A percentile compares a stretch with the other conserved stretches of the same genome.
phyloP scores from a whole-genome alignment of 2,329 filamentous ascomycete species.

The Sporothrix variecibatus region DNA sequence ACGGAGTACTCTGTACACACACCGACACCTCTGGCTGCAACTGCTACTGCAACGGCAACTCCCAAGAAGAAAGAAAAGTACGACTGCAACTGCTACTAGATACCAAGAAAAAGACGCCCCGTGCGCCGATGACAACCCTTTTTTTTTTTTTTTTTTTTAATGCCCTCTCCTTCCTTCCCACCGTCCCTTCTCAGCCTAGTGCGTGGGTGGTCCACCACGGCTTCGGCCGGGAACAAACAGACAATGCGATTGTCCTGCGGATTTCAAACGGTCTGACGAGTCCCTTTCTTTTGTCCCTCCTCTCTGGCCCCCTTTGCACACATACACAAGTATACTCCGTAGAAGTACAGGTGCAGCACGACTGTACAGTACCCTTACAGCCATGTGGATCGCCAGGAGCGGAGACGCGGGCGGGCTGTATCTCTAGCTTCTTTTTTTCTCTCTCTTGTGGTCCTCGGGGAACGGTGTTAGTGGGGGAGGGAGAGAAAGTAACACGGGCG shows the following conservation, averaged over 20 bases:
- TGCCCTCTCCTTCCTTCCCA: neutral
- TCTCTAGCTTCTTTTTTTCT: neutral
- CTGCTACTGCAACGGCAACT: no score
- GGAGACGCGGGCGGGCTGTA: constrained; percentile 3
- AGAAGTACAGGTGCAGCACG: neutral
- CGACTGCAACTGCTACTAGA: neutral
- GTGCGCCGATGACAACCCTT: neutral
- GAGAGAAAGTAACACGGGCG: neutral
- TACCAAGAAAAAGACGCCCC: neutral
- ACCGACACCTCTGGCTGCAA: no score
- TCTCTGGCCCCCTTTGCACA: neutral
- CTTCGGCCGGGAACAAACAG: constrained; percentile 4
- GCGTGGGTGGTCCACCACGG: neutral
- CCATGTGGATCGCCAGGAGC: neutral
- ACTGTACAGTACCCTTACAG: neutral
- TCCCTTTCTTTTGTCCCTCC: neutral
- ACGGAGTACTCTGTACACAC: no score
- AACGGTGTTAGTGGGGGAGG: neutral
- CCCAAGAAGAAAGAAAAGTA: no score
- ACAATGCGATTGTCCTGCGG: neutral
- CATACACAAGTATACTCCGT: neutral
- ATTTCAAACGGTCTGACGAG: neutral
- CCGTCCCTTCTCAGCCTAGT: neutral
- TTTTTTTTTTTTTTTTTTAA: neutral
- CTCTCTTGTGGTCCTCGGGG: neutral